Evolutionary conservation across 257 asterid genomes (phyloP).

Genomic region (Scutellaria barbata): DNA sequence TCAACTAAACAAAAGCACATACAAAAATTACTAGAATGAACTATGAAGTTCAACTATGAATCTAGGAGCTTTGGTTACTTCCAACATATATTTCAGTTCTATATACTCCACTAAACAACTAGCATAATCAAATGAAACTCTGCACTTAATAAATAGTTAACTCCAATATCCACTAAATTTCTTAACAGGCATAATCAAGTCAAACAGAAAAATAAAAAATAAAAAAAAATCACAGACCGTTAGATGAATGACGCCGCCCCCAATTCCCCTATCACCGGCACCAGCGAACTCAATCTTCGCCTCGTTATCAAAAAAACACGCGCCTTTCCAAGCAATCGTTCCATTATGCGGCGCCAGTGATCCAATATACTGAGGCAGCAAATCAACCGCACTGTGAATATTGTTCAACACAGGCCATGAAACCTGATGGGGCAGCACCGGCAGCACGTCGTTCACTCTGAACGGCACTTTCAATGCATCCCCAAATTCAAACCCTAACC

Average conservation of each 20-base stretch:
- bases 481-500: slow-evolving; percentile 62
- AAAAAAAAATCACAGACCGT: slow-evolving; percentile 56
- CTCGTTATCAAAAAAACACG: slow-evolving; percentile 78
- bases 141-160: background rate
- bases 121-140: slow-evolving; percentile 13
- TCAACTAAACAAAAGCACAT: background rate
- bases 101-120: slow-evolving; percentile 3
- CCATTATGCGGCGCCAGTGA: slow-evolving; percentile 87
- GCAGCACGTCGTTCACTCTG: slow-evolving; percentile 81
- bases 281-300: slow-evolving; percentile 71
- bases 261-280: slow-evolving; percentile 81
- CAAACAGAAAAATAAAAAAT: background rate
- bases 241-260: slow-evolving; percentile 78
- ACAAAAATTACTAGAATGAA: background rate
- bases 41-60: too few species aligned
- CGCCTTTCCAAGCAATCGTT: slow-evolving; percentile 85
- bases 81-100: background rate
- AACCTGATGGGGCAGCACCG: slow-evolving; percentile 82
- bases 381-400: slow-evolving; percentile 85
- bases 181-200: background rate
- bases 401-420: slow-evolving; percentile 93
- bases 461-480: slow-evolving; percentile 80
- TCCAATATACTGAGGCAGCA: slow-evolving; percentile 89
- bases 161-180: background rate
- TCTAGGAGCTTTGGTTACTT: background rate